Percentiles rank a stretch among this genome's conserved stretches.
phyloP scores from a whole-genome alignment of 148 eudicot species.

The Salicornia ramosissima region DNA sequence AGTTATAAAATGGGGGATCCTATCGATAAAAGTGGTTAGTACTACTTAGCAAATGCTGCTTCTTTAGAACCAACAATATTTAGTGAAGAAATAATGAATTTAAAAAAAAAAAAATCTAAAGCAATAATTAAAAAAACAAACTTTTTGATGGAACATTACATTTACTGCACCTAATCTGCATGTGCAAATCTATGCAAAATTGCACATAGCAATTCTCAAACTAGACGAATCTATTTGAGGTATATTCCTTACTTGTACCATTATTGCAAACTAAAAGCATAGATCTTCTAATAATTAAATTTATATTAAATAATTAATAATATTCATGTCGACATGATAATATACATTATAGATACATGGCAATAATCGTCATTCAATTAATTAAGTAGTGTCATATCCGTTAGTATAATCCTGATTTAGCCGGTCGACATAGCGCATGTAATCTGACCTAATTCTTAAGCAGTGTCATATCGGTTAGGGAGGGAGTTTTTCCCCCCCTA shows the following conservation, averaged over 20 bases:
- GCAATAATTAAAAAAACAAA: not conserved
- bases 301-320: not conserved
- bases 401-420: too few relatives aligned
- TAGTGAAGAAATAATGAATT: too few relatives aligned
- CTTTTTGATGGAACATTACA: too few relatives aligned
- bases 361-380: constrained; percentile 10
- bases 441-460: too few relatives aligned
- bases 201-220: not conserved
- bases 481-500: too few relatives aligned
- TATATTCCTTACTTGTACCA: not conserved
- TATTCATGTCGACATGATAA: not conserved
- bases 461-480: too few relatives aligned
- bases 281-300: not conserved
- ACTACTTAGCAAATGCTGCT: too few relatives aligned
- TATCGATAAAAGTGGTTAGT: too few relatives aligned
- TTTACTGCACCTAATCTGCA: not conserved
- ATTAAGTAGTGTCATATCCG: too few relatives aligned
- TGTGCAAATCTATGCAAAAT: constrained; percentile 7
- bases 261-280: not conserved
- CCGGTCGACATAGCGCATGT: too few relatives aligned
- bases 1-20: too few relatives aligned
- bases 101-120: not conserved
- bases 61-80: too few relatives aligned
- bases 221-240: not conserved
- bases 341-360: not conserved